These are phyloP conservation scores for Parietaria judaica DNA, from an alignment of 306 rosid genomes.

Conservation along the genomic window DNA sequence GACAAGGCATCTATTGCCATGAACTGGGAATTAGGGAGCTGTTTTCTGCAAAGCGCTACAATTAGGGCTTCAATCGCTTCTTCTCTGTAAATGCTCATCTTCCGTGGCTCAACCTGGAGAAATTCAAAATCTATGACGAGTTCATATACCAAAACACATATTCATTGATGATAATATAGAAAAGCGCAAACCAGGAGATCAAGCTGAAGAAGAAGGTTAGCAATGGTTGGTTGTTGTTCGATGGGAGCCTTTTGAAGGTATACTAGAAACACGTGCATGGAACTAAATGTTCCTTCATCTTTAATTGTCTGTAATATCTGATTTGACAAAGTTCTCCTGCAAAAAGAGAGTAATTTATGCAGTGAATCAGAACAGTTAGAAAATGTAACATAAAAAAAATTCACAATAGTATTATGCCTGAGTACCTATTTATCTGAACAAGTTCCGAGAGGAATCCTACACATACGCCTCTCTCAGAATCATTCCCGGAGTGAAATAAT, in stretches of 20 bases:
- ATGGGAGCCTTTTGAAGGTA: constrained; percentile 94
- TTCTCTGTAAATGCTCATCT: constrained; percentile 95
- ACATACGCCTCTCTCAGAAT: constrained; percentile 55
- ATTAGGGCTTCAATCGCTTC: constrained; percentile 72
- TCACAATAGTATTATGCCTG: not conserved
- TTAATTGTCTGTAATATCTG: constrained; percentile 62
- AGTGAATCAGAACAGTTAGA: no score
- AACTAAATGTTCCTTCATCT: constrained; percentile 85
- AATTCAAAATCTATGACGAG: not conserved
- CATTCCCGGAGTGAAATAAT: constrained; percentile 72
- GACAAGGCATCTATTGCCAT: constrained; percentile 61
- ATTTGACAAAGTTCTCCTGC: constrained; percentile 67
- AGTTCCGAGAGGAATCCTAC: constrained; percentile 78
- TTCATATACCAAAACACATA: no score
- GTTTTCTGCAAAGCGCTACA: constrained; percentile 67
- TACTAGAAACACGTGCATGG: constrained; percentile 81
- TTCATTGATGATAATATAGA: not conserved
- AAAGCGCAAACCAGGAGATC: constrained; percentile 71
- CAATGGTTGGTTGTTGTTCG: constrained; percentile 63
- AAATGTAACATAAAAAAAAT: not conserved
- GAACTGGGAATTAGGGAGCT: constrained; percentile 53
- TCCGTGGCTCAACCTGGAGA: constrained; percentile 72
- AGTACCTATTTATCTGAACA: constrained; percentile 65
- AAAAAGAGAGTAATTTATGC: not conserved
- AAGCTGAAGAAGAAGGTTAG: constrained; percentile 88